Evolutionary conservation across 352 stramenopile species (phyloP).

Genomic region (Pythium oligandrum): DNA sequence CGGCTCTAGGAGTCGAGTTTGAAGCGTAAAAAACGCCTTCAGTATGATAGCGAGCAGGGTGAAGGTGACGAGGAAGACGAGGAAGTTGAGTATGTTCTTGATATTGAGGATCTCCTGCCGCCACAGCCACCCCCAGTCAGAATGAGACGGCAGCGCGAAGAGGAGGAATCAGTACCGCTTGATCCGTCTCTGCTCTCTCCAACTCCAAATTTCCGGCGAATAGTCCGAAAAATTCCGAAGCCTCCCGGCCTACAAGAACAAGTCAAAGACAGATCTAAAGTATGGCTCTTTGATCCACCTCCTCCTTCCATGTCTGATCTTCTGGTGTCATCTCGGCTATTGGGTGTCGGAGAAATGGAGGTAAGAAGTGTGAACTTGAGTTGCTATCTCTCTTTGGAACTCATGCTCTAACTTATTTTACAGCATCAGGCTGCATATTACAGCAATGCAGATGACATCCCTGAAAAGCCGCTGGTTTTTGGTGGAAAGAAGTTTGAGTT

Average conservation of each 20-base stretch:
- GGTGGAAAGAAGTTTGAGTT: conserved; percentile 71
- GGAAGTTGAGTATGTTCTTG: no score
- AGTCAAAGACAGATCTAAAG: no score
- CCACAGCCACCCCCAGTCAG: no score
- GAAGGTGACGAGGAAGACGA: no score
- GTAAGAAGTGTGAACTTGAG: conserved; percentile 6
- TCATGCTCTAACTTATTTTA: neutral
- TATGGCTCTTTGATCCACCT: conserved; percentile 36
- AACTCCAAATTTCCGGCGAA: conserved; percentile 32
- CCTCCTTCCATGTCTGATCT: conserved; percentile 45
- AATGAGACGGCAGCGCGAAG: neutral
- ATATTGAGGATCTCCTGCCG: no score
- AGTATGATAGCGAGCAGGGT: no score
- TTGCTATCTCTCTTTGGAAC: conserved; percentile 2
- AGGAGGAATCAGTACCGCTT: conserved; percentile 48
- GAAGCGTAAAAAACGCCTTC: no score
- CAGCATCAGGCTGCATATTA: conserved; percentile 61
- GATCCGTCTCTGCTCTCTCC: conserved; percentile 35
- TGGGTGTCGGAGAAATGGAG: conserved; percentile 46
- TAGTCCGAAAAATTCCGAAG: no score
- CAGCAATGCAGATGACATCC: conserved; percentile 49
- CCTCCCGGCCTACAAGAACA: no score
- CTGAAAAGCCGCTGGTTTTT: conserved; percentile 69
- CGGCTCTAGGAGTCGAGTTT: no score
- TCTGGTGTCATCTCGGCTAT: conserved; percentile 30